These are phyloP conservation scores for Verbena officinalis DNA, from an alignment of 257 asterid genomes.

Conservation along the genomic window DNA sequence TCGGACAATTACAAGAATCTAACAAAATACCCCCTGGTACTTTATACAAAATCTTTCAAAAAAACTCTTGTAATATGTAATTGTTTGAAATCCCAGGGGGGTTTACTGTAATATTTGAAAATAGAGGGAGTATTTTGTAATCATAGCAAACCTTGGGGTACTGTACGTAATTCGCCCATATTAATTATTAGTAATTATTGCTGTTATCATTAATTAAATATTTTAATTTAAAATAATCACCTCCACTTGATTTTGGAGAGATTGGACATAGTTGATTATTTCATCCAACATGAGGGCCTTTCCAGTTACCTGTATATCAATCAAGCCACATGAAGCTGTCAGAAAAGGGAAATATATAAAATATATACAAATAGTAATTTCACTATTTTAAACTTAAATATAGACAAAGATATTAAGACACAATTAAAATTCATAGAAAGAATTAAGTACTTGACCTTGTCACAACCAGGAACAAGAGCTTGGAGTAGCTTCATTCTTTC, in stretches of 20 bases:
- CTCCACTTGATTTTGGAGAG: conserved; percentile 92
- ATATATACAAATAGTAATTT: conserved; percentile 7
- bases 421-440: neutral
- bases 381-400: conserved; percentile 10
- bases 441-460: conserved; percentile 56
- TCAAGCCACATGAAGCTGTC: conserved; percentile 53
- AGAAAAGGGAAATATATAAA: conserved; percentile 1
- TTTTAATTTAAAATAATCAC: conserved; percentile 27
- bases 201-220: neutral
- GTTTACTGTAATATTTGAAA: too few relatives aligned
- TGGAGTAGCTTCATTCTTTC: conserved; percentile 84
- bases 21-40: too few relatives aligned
- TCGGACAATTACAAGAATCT: too few relatives aligned
- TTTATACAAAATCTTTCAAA: too few relatives aligned
- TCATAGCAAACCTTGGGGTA: too few relatives aligned
- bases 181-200: neutral
- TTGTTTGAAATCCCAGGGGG: too few relatives aligned
- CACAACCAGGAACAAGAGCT: conserved; percentile 88
- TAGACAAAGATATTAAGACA: conserved; percentile 24
- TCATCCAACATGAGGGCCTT: conserved; percentile 98
- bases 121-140: too few relatives aligned
- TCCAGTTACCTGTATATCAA: conserved; percentile 72
- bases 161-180: too few relatives aligned
- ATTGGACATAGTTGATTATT: conserved; percentile 86
- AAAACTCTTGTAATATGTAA: too few relatives aligned